These are phyloP conservation scores for Trypanosoma lewisi DNA, from an alignment of 208 protist genomes.

Conservation along the genomic window DNA sequence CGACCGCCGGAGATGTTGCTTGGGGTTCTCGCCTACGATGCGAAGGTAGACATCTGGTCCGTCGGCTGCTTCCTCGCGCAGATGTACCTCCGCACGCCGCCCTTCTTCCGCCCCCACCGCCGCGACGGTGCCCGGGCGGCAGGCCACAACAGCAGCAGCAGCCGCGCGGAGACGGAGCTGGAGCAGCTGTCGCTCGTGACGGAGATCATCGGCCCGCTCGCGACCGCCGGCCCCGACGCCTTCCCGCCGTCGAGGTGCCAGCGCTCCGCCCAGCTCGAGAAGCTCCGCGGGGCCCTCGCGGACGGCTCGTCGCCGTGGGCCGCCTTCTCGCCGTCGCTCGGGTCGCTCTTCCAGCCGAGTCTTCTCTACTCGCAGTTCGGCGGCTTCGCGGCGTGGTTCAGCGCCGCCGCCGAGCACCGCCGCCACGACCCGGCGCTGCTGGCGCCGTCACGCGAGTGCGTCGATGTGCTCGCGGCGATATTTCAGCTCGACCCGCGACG, in stretches of 20 bases:
- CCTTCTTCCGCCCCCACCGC: slow-evolving; percentile 54
- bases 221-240: slow-evolving; percentile 28
- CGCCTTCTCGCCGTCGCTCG: slow-evolving; percentile 16
- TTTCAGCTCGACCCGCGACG: slow-evolving; percentile 68
- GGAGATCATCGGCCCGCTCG: slow-evolving; percentile 68
- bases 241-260: slow-evolving; percentile 44
- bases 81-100: slow-evolving; percentile 86
- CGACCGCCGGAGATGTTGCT: slow-evolving; percentile 95
- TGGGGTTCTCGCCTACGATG: slow-evolving; percentile 78
- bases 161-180: slow-evolving; percentile 49
- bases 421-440: slow-evolving; percentile 40
- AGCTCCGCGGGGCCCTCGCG: slow-evolving; percentile 29
- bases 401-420: slow-evolving; percentile 45
- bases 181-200: slow-evolving; percentile 74
- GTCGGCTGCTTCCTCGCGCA: slow-evolving; percentile 95
- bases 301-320: slow-evolving; percentile 20
- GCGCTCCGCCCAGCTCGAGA: slow-evolving; percentile 40
- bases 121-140: slow-evolving; percentile 19
- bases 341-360: slow-evolving; percentile 64
- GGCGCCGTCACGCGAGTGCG: slow-evolving; percentile 50
- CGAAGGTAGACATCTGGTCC: slow-evolving; percentile 93
- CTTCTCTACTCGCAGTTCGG: slow-evolving; percentile 58
- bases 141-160: slow-evolving; percentile 11
- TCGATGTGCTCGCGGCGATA: slow-evolving; percentile 72
- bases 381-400: slow-evolving; percentile 76